phyloP scores from a whole-genome alignment of 2,329 filamentous ascomycete genomes.

The Colletotrichum sojae region DNA sequence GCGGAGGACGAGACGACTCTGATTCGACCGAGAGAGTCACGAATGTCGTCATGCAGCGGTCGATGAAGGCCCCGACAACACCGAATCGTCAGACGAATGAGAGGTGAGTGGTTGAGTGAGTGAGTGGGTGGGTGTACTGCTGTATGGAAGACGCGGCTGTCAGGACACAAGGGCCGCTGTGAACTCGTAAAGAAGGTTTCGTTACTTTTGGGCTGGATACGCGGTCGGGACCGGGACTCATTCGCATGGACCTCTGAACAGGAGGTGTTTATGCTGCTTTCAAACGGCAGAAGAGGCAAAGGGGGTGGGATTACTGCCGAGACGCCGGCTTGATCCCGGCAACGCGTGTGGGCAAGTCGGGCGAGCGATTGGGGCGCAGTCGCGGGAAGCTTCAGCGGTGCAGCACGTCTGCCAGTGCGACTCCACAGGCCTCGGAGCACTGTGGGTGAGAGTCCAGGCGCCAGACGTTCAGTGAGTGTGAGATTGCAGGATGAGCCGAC shows the following conservation, averaged over 20 bases:
- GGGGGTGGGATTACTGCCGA: conserved; percentile 20
- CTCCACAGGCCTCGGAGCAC: neutral
- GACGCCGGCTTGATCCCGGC: conserved; percentile 29
- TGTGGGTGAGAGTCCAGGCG: neutral
- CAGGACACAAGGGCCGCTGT: neutral
- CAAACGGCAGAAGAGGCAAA: conserved; percentile 20
- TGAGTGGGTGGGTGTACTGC: no score
- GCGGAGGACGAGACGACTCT: conserved; percentile 24
- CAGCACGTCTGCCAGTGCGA: conserved; percentile 8
- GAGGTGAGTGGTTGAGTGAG: no score
- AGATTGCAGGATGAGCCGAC: neutral
- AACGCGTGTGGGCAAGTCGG: conserved; percentile 3
- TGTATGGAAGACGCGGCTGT: conserved; percentile 14
- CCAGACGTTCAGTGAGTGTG: neutral
- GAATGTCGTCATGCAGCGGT: conserved; percentile 32
- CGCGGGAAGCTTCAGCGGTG: conserved; percentile 36
- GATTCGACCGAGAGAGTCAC: conserved; percentile 11
- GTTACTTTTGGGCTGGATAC: conserved; percentile 22
- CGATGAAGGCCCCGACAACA: conserved; percentile 8
- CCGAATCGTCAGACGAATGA: conserved; percentile 17
- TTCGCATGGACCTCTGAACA: conserved; percentile 33
- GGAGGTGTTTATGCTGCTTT: conserved; percentile 35
- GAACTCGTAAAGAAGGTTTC: conserved; percentile 9
- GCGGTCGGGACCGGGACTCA: neutral
- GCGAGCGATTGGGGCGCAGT: conserved; percentile 36